Base-by-base conservation (phyloP, 2,329 filamentous ascomycete genomes). In the Aspergillus arachidicola region DNA sequence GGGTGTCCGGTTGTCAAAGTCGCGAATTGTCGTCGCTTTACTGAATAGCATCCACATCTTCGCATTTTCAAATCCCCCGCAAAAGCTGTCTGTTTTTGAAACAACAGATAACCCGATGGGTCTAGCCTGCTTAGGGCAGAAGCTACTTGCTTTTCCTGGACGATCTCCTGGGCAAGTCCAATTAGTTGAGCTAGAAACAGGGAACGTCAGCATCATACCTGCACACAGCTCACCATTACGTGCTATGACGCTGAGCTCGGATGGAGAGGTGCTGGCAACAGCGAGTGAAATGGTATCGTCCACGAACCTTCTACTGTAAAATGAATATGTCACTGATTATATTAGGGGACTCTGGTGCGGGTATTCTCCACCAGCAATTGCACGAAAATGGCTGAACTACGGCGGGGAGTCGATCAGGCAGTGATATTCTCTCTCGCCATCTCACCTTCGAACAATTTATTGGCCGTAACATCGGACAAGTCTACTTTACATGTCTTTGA, bases 391-490 rank as follows among this genome's bases (percentile, higher is more conserved):
- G 90, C 88, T 45, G 95, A 99, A 78, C 85, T 97, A 56, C 89
- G 95, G 50, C 89, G 95, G 38, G 95, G 95, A 48, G 90, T 96
- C 55, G 95, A 99, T 72, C 90, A 89, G 41, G 94, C 95, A 19
- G 88, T 89, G 59, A 91, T 98, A 68, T 97, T 92, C 79, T 94
- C 92, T 2, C 83, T 99, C 12, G 90, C 91, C 12, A 95, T 99
- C 76, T 96, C 92, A 23, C 94, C 94, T 0, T 89, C 89, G 0
- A 91, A 91, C 58, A 87, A 85, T 50, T 86, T 93, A 73, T 85
- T 98, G 12, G 95, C 95, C 30, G 94, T 93, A 65, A 98, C 94
- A 1, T 97, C 94, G 1, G 95, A 99, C 82, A 99, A 98, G 79
- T 94, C 92, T 6, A 99, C 94, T 0, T 84, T 99, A 12, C 95